Base-by-base conservation (phyloP, 495 filamentous ascomycete genomes). In the Astrothelium macrocarpum region DNA sequence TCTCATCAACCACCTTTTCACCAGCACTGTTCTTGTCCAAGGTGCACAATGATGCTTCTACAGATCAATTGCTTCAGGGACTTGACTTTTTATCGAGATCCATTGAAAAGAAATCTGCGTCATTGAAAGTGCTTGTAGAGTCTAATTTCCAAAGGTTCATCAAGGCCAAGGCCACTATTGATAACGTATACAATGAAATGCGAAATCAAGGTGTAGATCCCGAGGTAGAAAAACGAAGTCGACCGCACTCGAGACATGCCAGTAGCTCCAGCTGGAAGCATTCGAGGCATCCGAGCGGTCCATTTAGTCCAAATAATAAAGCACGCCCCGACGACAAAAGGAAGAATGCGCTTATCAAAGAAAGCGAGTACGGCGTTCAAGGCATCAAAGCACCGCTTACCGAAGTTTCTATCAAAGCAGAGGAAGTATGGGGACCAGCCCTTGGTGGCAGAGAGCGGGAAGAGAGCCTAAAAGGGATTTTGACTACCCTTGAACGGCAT, bases 161-260 rank as follows among this genome's bases (percentile, higher is more conserved):
- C 34, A 85, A 88, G 12, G 94, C 95, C 7, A 98, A 98, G 72
- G 88, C 90, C 2, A 97, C 91, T 7, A 97, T 98, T 66, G 94
- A 98, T 76, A 91, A 91, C 78, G 94, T 98, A 42, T 98, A 98
- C 75, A 91, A 84, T 39, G 95, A 97, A 75, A 97, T 98, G 94
- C 90, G 91, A 60, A 90, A 89, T 61, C 87, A 90, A 68, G 90
- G 90, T 2, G 80, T 76, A 7, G 84, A 88, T 34, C 80, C 82
- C n/a, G 79, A 82, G n/a, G 70, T 78, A 20, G 68, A 70, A n/a
- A 53, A 39, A 14, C 75, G 83, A 31, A 45, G 61, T 16, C 23
- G 49, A 45, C 73, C 76, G 59, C 84, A 87, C 61, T 85, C 82
- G 43, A 75, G 84, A 18, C 82, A 84, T 67, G 74, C 80, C 28